Evolutionary conservation across 768 basidiomycete genomes (phyloP).

Genomic region (Macrolepiota fuliginosa): DNA sequence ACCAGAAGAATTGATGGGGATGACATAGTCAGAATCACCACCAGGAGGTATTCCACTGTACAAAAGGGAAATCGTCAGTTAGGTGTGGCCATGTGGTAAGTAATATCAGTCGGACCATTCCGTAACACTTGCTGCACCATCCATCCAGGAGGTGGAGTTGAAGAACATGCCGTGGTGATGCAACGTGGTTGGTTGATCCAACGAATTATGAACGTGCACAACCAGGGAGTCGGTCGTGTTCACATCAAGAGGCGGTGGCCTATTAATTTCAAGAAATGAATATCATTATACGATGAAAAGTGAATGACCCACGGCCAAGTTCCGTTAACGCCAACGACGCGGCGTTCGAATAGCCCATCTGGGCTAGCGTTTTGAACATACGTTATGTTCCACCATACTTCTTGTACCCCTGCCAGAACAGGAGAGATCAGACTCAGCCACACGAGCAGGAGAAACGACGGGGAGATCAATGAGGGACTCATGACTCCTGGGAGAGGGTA

Average conservation of each 20-base stretch:
- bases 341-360: conserved; percentile 73
- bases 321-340: conserved; percentile 85
- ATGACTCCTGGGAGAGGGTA: neutral
- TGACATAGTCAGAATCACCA: conserved; percentile 66
- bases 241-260: conserved; percentile 81
- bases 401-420: conserved; percentile 63
- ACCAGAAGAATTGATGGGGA: conserved; percentile 64
- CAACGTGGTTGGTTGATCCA: conserved; percentile 65
- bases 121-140: conserved; percentile 79
- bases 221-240: conserved; percentile 68
- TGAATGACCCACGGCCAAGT: conserved; percentile 81
- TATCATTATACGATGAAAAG: neutral
- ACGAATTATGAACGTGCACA: conserved; percentile 73
- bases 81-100: neutral
- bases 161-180: conserved; percentile 98
- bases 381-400: conserved; percentile 90
- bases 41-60: conserved; percentile 76
- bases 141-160: conserved; percentile 83
- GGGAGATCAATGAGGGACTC: neutral
- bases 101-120: conserved; percentile 62
- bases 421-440: conserved; percentile 33
- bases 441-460: conserved; percentile 24
- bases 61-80: neutral
- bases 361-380: conserved; percentile 80
- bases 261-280: conserved; percentile 23